These are phyloP conservation scores for Aspergillus proliferans DNA, from an alignment of 2,329 filamentous ascomycete genomes.

Conservation along the genomic window DNA sequence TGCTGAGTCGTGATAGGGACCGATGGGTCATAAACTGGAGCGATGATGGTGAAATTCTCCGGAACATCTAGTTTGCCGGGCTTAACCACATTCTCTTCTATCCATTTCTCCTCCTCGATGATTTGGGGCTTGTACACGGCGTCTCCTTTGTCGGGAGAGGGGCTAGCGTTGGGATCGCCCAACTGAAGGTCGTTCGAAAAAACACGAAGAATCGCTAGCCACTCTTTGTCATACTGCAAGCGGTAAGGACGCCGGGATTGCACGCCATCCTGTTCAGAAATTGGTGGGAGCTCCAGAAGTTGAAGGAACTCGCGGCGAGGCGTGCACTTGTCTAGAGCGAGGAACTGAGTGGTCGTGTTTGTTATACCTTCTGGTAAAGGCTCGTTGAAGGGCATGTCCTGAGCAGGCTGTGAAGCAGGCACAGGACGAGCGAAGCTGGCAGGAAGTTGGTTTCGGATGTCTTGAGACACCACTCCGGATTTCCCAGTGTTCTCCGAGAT, in stretches of 20 bases:
- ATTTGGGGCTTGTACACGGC: constrained; percentile 63
- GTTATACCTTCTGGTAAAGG: constrained; percentile 65
- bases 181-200: constrained; percentile 63
- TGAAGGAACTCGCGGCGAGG: constrained; percentile 76
- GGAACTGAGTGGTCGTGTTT: constrained; percentile 74
- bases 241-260: constrained; percentile 44
- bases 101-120: constrained; percentile 66
- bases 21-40: constrained; percentile 60
- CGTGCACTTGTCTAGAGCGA: constrained; percentile 87
- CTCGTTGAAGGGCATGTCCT: constrained; percentile 46
- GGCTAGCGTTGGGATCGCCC: constrained; percentile 51
- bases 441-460: constrained; percentile 67
- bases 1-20: constrained; percentile 53
- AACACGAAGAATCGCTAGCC: constrained; percentile 84
- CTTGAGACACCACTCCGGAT: constrained; percentile 48
- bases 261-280: constrained; percentile 28
- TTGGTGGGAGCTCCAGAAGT: constrained; percentile 57
- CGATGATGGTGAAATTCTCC: constrained; percentile 69
- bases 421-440: constrained; percentile 59
- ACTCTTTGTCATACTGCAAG: constrained; percentile 83
- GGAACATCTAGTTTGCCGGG: constrained; percentile 62
- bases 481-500: background rate
- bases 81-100: constrained; percentile 66
- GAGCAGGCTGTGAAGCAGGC: constrained; percentile 13
- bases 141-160: constrained; percentile 61